Base-by-base conservation (phyloP, 2,329 filamentous ascomycete species). In the Thelonectria olida region DNA sequence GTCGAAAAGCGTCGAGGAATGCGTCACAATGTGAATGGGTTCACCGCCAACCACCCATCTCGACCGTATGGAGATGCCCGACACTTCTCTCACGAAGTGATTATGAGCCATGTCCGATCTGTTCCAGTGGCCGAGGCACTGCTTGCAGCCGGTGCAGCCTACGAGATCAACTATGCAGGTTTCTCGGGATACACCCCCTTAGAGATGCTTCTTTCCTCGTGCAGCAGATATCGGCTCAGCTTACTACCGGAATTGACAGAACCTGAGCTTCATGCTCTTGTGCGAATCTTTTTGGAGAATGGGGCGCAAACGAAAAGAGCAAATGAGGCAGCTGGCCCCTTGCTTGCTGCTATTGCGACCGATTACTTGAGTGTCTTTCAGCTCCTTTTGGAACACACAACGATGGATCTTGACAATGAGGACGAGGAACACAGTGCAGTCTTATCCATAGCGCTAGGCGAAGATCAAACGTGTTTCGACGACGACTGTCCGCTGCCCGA, bases 351-450 rank as follows among this genome's bases (percentile, higher is more conserved):
- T 7, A 22, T 58, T 10, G 47, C 54, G 15, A 60, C 62, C 2
- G 48, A 20, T 2, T 56, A 62, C 36, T 23, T 49, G 6, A 56
- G 48, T 17, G 41, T 61, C 23, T 23, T 39, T 25, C n/a, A 49
- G 41, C 42, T 56, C 42, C 8, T 58, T n/a, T 13, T 58, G 12
- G 8, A 27, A 7, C 23, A 41, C n/a, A 25, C 17, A 1, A 17
- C 5, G 15, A 10, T 27, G 19, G 5, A 19, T 7, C 36, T 28
- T 8, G 12, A 6, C 10, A 7, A n/a, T 1, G 23, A 12, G 5
- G 8, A 12, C 2, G 13, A 3, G n/a, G 53, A 49, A n/a, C 42
- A 55, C 7, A 13, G 4, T 4, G 8, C 7, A 7, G 53, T 25
- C 13, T 28, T 55, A 5, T 7, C 27, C 2, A 8, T 47, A 9